Evolutionary conservation across 2,329 filamentous ascomycete genomes (phyloP).

Genomic region (Atkinsonella texensis): DNA sequence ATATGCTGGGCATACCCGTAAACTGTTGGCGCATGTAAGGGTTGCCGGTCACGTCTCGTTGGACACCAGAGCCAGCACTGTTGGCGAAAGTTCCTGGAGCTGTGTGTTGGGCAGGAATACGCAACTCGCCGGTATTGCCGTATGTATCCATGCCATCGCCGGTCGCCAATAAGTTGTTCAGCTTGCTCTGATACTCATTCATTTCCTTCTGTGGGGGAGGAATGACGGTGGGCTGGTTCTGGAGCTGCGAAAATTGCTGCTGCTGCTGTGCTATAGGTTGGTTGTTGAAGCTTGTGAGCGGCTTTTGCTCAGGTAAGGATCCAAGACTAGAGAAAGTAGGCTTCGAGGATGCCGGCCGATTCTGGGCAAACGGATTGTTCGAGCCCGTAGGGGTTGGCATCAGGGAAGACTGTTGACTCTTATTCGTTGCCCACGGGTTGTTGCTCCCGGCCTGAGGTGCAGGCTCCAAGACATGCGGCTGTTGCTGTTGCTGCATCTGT

Average conservation of each 20-base stretch:
- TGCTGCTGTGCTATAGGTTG: conserved; percentile 33
- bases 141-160: conserved; percentile 96
- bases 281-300: conserved; percentile 47
- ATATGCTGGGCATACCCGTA: conserved; percentile 58
- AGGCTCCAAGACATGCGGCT: conserved; percentile 36
- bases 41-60: conserved; percentile 67
- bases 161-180: conserved; percentile 74
- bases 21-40: conserved; percentile 80
- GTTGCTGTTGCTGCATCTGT: conserved; percentile 27
- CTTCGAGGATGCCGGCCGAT: conserved; percentile 43
- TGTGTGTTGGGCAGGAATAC: conserved; percentile 93
- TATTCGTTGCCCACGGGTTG: conserved; percentile 76
- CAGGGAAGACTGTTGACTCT: conserved; percentile 47
- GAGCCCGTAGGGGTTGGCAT: conserved; percentile 84
- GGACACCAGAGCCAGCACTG: conserved; percentile 73
- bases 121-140: conserved; percentile 90
- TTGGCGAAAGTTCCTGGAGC: conserved; percentile 95
- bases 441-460: conserved; percentile 70
- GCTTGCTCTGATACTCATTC: conserved; percentile 55
- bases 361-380: conserved; percentile 93
- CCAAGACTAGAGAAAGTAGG: conserved; percentile 58
- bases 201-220: conserved; percentile 38
- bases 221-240: conserved; percentile 19
- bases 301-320: conserved; percentile 74
- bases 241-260: conserved; percentile 31